Conservation (phyloP, 345 rosid species). For the Pugionium dolabratum region DNA sequence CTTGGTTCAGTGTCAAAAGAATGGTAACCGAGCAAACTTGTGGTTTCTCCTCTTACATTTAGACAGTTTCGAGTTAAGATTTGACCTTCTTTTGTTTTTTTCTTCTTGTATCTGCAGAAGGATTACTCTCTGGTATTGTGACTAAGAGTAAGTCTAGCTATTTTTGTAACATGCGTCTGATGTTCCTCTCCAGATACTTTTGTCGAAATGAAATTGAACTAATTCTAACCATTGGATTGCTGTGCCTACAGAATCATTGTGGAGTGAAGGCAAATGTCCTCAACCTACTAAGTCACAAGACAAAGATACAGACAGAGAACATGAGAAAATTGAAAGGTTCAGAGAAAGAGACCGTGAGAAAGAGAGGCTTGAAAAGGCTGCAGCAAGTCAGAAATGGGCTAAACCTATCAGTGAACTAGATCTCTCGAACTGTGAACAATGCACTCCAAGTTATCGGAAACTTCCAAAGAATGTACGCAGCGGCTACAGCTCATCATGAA, state of each 20-base stretch:
- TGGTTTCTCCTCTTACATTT: slow-evolving; percentile 21
- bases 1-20: slow-evolving; percentile 82
- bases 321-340: slow-evolving; percentile 56
- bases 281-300: slow-evolving; percentile 72
- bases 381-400: slow-evolving; percentile 74
- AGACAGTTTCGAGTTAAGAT: neutral
- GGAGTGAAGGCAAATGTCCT: slow-evolving; percentile 66
- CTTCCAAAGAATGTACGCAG: slow-evolving; percentile 79
- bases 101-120: slow-evolving; percentile 55
- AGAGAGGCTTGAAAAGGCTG: slow-evolving; percentile 73
- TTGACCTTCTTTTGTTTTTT: slow-evolving; percentile 23
- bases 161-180: neutral
- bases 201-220: neutral
- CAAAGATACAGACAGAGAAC: slow-evolving; percentile 67
- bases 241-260: slow-evolving; percentile 54
- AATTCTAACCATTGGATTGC: slow-evolving; percentile 19
- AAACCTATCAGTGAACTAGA: slow-evolving; percentile 95
- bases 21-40: slow-evolving; percentile 50
- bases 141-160: slow-evolving; percentile 72
- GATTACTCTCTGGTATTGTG: slow-evolving; percentile 77
- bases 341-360: slow-evolving; percentile 81
- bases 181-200: neutral
- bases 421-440: slow-evolving; percentile 89
- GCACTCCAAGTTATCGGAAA: slow-evolving; percentile 97
- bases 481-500: slow-evolving; percentile 16